phyloP scores from a whole-genome alignment of 139 green algal species.

The Micromonas commoda region DNA sequence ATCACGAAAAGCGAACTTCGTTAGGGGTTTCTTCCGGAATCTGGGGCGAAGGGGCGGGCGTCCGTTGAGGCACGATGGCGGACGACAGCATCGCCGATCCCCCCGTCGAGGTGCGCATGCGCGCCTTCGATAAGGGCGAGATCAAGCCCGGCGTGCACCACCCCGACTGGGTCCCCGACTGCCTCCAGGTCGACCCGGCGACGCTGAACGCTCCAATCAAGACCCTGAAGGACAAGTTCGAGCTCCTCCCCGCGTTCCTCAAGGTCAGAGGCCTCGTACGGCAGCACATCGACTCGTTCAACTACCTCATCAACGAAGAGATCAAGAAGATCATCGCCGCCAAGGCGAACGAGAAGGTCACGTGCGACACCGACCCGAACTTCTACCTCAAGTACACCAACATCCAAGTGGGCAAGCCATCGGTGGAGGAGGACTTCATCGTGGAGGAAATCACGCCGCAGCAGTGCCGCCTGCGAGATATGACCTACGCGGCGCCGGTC shows the following conservation, averaged over 20 bases:
- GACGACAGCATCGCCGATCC: too few relatives aligned
- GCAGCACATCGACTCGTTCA: constrained; percentile 97
- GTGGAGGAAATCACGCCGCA: constrained; percentile 86
- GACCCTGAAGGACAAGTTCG: constrained; percentile 83
- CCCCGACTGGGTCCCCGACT: neutral
- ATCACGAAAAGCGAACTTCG: too few relatives aligned
- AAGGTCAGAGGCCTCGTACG: constrained; percentile 86
- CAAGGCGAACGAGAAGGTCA: constrained; percentile 89
- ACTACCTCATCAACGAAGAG: constrained; percentile 95
- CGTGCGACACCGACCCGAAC: constrained; percentile 89
- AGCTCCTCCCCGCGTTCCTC: constrained; percentile 88
- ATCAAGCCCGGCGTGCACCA: neutral
- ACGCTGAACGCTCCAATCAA: constrained; percentile 71
- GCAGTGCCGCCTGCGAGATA: constrained; percentile 79
- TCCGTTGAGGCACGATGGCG: too few relatives aligned
- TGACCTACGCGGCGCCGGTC: constrained; percentile 88
- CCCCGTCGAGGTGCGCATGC: too few relatives aligned
- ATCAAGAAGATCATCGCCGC: constrained; percentile 95
- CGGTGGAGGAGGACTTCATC: constrained; percentile 82
- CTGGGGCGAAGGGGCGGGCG: too few relatives aligned
- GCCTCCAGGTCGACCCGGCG: constrained; percentile 42
- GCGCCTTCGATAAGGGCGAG: neutral
- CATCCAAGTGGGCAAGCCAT: constrained; percentile 89
- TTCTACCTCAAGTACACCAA: constrained; percentile 91
- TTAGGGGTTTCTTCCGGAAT: too few relatives aligned